Evolutionary conservation across 306 rosid genomes (phyloP).

Genomic region (Astragalus membranaceus): DNA sequence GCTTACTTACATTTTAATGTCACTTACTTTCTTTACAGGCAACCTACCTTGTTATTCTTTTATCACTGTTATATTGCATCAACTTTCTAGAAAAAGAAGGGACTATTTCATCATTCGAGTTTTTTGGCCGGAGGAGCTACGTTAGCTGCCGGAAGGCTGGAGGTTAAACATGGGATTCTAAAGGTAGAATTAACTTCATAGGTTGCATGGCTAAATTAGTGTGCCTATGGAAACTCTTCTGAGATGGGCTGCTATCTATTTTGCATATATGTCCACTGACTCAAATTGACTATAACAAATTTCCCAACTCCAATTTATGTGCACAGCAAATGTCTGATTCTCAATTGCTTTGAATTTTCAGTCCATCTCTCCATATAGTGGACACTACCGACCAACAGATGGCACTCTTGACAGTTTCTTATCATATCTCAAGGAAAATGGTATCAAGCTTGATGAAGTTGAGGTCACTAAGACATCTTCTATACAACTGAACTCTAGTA

Average conservation of each 20-base stretch:
- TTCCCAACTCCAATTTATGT: background rate
- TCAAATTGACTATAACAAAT: background rate
- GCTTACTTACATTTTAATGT: background rate
- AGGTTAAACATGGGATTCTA: slow-evolving; percentile 50
- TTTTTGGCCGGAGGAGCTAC: slow-evolving; percentile 89
- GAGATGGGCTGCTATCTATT: background rate
- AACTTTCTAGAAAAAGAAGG: slow-evolving; percentile 64
- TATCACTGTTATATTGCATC: background rate
- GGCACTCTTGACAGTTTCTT: slow-evolving; percentile 51
- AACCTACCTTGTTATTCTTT: background rate
- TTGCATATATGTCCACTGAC: background rate
- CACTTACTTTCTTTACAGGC: background rate
- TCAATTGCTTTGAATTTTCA: slow-evolving; percentile 32
- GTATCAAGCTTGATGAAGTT: slow-evolving; percentile 59
- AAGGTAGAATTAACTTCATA: slow-evolving; percentile 42
- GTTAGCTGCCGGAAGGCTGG: slow-evolving; percentile 82
- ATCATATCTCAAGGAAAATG: slow-evolving; percentile 57
- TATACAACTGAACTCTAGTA: too few relatives aligned
- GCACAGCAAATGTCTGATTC: slow-evolving; percentile 22
- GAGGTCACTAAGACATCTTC: slow-evolving; percentile 37
- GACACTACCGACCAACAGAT: slow-evolving; percentile 83
- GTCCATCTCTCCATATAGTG: slow-evolving; percentile 87
- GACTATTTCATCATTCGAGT: slow-evolving; percentile 73
- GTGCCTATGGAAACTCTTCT: background rate
- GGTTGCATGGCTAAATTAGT: background rate